Evolutionary conservation across 1,284 basidiomycete genomes (phyloP), one percentile per base, ranked within the genome.

Genomic region (Cryptococcus depauperatus): DNA sequence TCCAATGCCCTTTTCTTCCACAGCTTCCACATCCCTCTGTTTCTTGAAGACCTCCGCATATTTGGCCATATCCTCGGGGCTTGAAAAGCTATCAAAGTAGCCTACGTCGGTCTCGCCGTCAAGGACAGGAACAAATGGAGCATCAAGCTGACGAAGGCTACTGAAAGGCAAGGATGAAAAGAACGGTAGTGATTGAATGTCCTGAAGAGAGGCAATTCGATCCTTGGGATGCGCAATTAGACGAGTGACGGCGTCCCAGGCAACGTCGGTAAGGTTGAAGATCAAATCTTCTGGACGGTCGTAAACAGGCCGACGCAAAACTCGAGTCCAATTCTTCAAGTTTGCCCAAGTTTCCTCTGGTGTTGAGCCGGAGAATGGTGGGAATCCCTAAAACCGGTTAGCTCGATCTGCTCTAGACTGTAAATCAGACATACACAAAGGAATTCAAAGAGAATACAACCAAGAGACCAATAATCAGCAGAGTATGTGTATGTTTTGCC

Each of bases 311-410:
- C 95, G 73, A 18, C 85, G 77, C 4, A 99, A 77, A 3, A 92
- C 88, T 57, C 85, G 85, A 21, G 83, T 80, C 95, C 95, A 99
- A 69, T 96, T 97, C 73, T 97, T 97, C 57, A 99, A 74, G 70
- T 98, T 98, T 18, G 90, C 90, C 91, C 95, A 99, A 0, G 95
- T 99, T 72, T 99, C 95, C 61, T 99, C 93, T 0, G 92, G 85
- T 0, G 85, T 90, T 35, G 84, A 81, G 11, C 95, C 95, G 43
- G 87, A 93, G 75, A 98, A 99, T 0, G 95, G 95, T 9, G 95
- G 95, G 75, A 96, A 98, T 19, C 91, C 91, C 14, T 62, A 39
- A 7, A 23, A 33, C 2, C 5, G 23, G 51, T 46, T 27, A 55
- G 52, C 30, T 26, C 2, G 6, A 23, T 18, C 14, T 19, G 23